Conservation (phyloP, 164 flowering plant species). For the Aristolochia californica region DNA sequence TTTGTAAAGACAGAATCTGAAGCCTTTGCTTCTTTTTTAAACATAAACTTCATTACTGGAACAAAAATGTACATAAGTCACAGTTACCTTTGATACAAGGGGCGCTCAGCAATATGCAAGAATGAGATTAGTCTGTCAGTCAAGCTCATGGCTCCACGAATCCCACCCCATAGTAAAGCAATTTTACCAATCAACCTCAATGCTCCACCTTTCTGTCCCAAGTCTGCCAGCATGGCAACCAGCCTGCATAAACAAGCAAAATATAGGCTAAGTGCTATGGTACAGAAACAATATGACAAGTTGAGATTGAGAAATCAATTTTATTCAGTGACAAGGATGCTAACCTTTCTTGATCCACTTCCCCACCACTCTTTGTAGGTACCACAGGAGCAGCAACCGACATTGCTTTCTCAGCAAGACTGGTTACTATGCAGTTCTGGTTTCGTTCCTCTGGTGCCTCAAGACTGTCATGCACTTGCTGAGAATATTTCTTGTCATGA, state of each 20-base stretch:
- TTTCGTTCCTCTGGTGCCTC: slow-evolving; percentile 31
- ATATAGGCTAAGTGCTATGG: background rate
- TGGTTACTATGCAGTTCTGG: slow-evolving; percentile 46
- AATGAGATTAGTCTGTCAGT: slow-evolving; percentile 71
- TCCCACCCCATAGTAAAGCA: slow-evolving; percentile 96
- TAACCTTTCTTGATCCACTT: slow-evolving; percentile 90
- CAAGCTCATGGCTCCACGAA: slow-evolving; percentile 97
- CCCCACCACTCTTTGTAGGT: slow-evolving; percentile 81
- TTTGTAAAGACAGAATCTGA: no score
- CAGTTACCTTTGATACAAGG: slow-evolving; percentile 62
- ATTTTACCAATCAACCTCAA: slow-evolving; percentile 71
- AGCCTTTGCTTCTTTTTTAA: no score
- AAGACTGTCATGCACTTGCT: slow-evolving; percentile 23
- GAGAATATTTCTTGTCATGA: slow-evolving; percentile 17
- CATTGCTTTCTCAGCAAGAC: slow-evolving; percentile 96
- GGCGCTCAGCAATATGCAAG: slow-evolving; percentile 74
- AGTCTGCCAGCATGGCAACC: slow-evolving; percentile 72
- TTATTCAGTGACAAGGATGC: background rate
- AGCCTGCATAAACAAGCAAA: slow-evolving; percentile 35
- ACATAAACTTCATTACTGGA: no score
- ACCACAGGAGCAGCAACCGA: slow-evolving; percentile 97
- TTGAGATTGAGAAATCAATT: no score
- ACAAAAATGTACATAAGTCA: no score
- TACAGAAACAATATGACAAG: background rate
- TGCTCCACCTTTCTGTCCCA: slow-evolving; percentile 83